Evolutionary conservation across 129 eudicot species (phyloP).

Genomic region (Tagetes erecta): DNA sequence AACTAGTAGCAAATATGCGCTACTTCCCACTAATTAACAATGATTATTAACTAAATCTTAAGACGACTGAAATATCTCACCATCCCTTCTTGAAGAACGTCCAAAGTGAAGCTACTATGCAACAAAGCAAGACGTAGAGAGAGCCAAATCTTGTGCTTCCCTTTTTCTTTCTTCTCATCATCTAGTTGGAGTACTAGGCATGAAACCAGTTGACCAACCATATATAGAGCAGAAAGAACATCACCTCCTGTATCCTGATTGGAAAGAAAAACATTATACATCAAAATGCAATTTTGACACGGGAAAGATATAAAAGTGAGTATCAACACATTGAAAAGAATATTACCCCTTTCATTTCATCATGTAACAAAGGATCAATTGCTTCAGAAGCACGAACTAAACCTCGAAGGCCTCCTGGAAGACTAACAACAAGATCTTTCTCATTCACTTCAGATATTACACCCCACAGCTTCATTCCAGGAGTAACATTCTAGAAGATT

Average conservation of each 20-base stretch:
- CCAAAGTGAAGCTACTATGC: constrained; percentile 70
- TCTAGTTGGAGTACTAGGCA: constrained; percentile 78
- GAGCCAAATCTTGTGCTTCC: constrained; percentile 80
- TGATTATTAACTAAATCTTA: neutral
- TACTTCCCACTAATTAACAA: neutral
- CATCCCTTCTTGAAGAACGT: constrained; percentile 92
- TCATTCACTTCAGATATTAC: constrained; percentile 86
- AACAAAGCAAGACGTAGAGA: constrained; percentile 74
- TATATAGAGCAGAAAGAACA: constrained; percentile 62
- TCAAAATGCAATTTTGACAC: constrained; percentile 11
- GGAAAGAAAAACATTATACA: constrained; percentile 3
- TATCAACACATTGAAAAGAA: constrained; percentile 12
- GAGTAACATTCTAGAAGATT: constrained; percentile 67
- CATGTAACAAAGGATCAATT: constrained; percentile 51
- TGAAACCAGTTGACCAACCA: constrained; percentile 84
- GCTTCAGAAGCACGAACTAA: constrained; percentile 83
- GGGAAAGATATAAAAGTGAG: neutral
- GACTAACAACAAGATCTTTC: constrained; percentile 86
- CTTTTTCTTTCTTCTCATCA: constrained; percentile 75
- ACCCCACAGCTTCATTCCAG: constrained; percentile 99
- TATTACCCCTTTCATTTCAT: constrained; percentile 42
- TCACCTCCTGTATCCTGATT: constrained; percentile 53
- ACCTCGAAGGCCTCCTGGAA: constrained; percentile 97
- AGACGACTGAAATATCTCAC: constrained; percentile 41
- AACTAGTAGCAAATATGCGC: neutral